Percentiles rank a stretch among this genome's conserved stretches.
These are phyloP conservation scores for Podaxis sp. DNA, from an alignment of 768 basidiomycete genomes.

Conservation along the genomic window DNA sequence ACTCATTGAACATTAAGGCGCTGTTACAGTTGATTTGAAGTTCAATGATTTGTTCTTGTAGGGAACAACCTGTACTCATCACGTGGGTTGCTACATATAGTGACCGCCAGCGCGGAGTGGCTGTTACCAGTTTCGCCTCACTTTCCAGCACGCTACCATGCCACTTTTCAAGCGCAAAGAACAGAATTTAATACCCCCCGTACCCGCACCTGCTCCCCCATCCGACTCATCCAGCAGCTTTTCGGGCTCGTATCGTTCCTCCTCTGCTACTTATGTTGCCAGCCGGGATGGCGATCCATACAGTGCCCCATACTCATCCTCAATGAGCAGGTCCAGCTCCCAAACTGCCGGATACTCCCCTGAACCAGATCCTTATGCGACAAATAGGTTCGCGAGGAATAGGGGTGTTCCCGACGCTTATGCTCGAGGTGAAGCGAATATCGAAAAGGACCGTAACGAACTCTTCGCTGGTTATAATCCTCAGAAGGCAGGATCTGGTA, in stretches of 20 bases:
- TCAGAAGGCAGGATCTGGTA: slow-evolving; percentile 53
- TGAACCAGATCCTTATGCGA: slow-evolving; percentile 31
- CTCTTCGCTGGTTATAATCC: slow-evolving; percentile 77
- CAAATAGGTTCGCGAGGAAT: slow-evolving; percentile 47
- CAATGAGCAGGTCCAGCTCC: slow-evolving; percentile 13
- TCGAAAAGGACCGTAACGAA: slow-evolving; percentile 68
- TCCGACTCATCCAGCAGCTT: slow-evolving; percentile 34
- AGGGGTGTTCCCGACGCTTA: slow-evolving; percentile 64
- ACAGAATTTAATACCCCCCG: slow-evolving; percentile 67
- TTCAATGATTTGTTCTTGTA: not conserved
- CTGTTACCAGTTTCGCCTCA: slow-evolving; percentile 12
- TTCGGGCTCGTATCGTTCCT: slow-evolving; percentile 25
- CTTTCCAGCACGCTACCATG: slow-evolving; percentile 39
- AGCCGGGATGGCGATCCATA: slow-evolving; percentile 69
- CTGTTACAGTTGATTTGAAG: not conserved
- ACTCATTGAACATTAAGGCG: not conserved
- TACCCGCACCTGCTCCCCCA: slow-evolving; percentile 30
- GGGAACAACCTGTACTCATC: slow-evolving; percentile 9
- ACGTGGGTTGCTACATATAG: slow-evolving; percentile 13
- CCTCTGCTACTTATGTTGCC: slow-evolving; percentile 59
- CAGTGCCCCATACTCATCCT: slow-evolving; percentile 24
- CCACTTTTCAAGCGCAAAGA: slow-evolving; percentile 71
- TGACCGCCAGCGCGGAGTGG: slow-evolving; percentile 2
- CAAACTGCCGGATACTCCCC: slow-evolving; percentile 19
- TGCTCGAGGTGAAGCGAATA: slow-evolving; percentile 56